Percentiles rank a stretch among this genome's conserved stretches.
Evolutionary conservation across 140 eudicot species (phyloP).

Genomic region (Cichorium intybus): DNA sequence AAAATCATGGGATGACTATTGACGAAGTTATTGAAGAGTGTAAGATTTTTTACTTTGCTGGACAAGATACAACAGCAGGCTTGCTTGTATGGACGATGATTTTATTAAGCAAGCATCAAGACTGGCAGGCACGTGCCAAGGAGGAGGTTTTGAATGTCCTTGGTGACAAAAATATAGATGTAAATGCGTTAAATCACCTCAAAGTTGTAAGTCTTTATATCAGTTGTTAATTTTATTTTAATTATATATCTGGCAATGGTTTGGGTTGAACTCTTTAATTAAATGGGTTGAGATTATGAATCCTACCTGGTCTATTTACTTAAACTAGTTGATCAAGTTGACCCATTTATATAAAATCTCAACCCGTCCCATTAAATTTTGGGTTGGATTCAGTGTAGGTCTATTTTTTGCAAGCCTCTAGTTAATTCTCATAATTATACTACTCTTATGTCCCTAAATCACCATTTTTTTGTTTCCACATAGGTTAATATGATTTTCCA

Average conservation of each 20-base stretch:
- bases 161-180: constrained; percentile 11
- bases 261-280: not conserved
- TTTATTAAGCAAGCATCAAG: constrained; percentile 31
- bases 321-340: not conserved
- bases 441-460: not conserved
- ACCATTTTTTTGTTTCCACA: not conserved
- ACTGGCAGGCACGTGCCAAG: constrained; percentile 36
- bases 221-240: no score
- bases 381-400: no score
- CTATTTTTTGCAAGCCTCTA: not conserved
- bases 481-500: constrained; percentile 53
- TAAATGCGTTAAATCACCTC: constrained; percentile 28
- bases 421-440: not conserved
- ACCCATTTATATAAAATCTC: not conserved
- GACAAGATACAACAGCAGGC: constrained; percentile 32
- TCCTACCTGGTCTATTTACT: not conserved
- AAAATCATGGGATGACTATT: constrained; percentile 22
- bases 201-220: constrained; percentile 28
- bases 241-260: not conserved
- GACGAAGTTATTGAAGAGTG: constrained; percentile 39
- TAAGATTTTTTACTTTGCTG: constrained; percentile 36
- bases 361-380: not conserved
- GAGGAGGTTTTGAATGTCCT: constrained; percentile 32
- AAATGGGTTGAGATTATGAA: not conserved
- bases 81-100: constrained; percentile 47